Evolutionary conservation across 164 flowering plant species (phyloP), one percentile per base, ranked within the genome.

Genomic region (Cinnamomum chago): DNA sequence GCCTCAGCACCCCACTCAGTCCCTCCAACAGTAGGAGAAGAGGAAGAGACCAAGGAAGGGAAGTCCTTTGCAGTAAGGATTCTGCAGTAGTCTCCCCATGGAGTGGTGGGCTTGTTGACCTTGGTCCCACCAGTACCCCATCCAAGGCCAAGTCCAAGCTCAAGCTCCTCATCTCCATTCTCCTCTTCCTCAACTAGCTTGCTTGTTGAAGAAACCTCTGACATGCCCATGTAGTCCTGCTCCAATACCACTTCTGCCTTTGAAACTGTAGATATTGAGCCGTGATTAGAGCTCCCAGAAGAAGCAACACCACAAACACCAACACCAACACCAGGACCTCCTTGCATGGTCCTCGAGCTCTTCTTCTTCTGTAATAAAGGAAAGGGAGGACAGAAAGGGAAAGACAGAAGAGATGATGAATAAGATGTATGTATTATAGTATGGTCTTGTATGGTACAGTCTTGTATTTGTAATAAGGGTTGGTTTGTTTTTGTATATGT

Each of bases 21-120:
- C 28, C 89, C 92, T 79, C 81, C 77, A 22, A 82, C 70, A 17
- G 77, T 70, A 9, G 40, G 40, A 33, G 40, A 33, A 24, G 83
- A 75, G 52, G 81, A 24, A 65, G 86, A 78, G n/a, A 67, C 71
- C 25, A 62, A 62, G 64, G 88, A 81, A 75, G 84, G 40, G 25
- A 90, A 86, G 75, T 90, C 93, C 67, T 85, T 88, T 5, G 92
- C 91, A 11, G 91, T 90, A 81, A 90, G 80, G 69, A 92, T 85
- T 73, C 91, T 85, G 3, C 88, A 86, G 78, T 79, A 81, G 71
- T 84, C 77, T 70, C 84, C 86, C 84, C 83, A 71, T 24, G 76
- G 70, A 51, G 35, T 69, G 0, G 79, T 33, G 40, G 40, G 40
- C 40, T 33, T 33, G 70, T 72, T 78, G 55, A 73, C 47, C 79